Percentiles rank a stretch among this genome's conserved stretches.
These are phyloP conservation scores for Mycena venus DNA, from an alignment of 768 basidiomycete species.

Conservation along the genomic window DNA sequence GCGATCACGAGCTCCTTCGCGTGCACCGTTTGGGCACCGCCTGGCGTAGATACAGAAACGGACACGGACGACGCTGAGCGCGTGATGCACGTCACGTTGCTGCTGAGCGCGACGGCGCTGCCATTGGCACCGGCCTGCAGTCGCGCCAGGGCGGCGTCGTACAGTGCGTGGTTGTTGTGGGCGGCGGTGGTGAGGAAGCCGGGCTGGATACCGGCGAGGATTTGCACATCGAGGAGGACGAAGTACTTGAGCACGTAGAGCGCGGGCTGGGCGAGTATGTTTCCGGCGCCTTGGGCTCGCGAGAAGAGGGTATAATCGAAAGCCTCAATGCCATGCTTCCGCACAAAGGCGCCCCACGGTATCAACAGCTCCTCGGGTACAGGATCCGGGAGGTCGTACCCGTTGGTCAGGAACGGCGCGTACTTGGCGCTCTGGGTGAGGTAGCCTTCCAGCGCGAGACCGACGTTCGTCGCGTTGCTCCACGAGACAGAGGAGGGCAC, in stretches of 20 bases:
- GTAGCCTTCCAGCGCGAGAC: neutral
- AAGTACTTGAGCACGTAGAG: slow-evolving; percentile 9
- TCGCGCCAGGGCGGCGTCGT: neutral
- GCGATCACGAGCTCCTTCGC: slow-evolving; percentile 13
- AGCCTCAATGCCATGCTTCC: slow-evolving; percentile 4
- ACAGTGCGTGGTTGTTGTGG: slow-evolving; percentile 4
- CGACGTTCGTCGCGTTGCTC: slow-evolving; percentile 4
- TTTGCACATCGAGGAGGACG: neutral
- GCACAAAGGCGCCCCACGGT: slow-evolving; percentile 4
- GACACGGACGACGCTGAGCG: neutral
- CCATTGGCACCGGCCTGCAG: neutral
- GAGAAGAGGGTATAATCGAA: slow-evolving; percentile 7
- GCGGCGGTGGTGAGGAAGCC: slow-evolving; percentile 3
- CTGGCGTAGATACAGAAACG: neutral
- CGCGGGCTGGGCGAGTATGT: slow-evolving; percentile 2
- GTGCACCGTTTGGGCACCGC: slow-evolving; percentile 1
- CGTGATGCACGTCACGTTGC: neutral
- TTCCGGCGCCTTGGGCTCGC: neutral
- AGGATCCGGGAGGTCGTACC: slow-evolving; percentile 16
- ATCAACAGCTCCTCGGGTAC: slow-evolving; percentile 11
- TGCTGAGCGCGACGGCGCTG: neutral
- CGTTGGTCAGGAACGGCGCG: slow-evolving; percentile 11
- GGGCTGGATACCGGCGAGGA: slow-evolving; percentile 11
- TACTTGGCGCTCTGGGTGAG: neutral
- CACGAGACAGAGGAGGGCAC: slow-evolving; percentile 1